A percentile compares a stretch with the other conserved stretches of the same genome.
phyloP scores from a whole-genome alignment of 768 basidiomycete genomes.

The Exidia glandulosa region DNA sequence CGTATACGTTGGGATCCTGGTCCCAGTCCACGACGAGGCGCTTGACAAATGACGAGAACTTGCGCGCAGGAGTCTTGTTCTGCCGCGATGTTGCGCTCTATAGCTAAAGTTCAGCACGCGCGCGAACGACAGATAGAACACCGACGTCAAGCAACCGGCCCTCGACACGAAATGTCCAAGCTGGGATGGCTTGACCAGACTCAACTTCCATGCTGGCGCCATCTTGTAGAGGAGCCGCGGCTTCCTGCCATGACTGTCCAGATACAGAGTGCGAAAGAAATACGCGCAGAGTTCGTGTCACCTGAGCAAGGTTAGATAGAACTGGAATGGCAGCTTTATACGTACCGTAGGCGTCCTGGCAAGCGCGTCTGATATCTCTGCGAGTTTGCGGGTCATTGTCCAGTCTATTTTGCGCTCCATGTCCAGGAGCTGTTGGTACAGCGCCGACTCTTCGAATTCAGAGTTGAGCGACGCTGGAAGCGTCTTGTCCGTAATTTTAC shows the following conservation, averaged over 20 bases:
- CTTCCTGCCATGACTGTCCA: slow-evolving; percentile 71
- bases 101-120: too few relatives aligned
- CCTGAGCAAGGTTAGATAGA: too few relatives aligned
- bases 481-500: slow-evolving; percentile 70
- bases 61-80: slow-evolving; percentile 42
- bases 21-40: slow-evolving; percentile 80
- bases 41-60: slow-evolving; percentile 80
- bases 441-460: slow-evolving; percentile 70
- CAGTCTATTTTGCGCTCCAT: slow-evolving; percentile 91
- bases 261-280: slow-evolving; percentile 85
- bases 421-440: slow-evolving; percentile 77
- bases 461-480: slow-evolving; percentile 68
- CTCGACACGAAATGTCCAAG: slow-evolving; percentile 81
- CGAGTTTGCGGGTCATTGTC: slow-evolving; percentile 85
- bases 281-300: slow-evolving; percentile 70
- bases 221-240: slow-evolving; percentile 10
- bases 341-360: slow-evolving; percentile 64
- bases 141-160: slow-evolving; percentile 57
- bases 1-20: slow-evolving; percentile 66
- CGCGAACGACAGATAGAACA: not conserved
- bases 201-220: slow-evolving; percentile 48
- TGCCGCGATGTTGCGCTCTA: too few relatives aligned
- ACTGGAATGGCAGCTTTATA: too few relatives aligned
- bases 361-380: slow-evolving; percentile 85
- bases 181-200: slow-evolving; percentile 80